A percentile compares a stretch with the other conserved stretches of the same genome.
Conservation (phyloP, 2,329 filamentous ascomycete species). For the Fusarium begoniae region DNA sequence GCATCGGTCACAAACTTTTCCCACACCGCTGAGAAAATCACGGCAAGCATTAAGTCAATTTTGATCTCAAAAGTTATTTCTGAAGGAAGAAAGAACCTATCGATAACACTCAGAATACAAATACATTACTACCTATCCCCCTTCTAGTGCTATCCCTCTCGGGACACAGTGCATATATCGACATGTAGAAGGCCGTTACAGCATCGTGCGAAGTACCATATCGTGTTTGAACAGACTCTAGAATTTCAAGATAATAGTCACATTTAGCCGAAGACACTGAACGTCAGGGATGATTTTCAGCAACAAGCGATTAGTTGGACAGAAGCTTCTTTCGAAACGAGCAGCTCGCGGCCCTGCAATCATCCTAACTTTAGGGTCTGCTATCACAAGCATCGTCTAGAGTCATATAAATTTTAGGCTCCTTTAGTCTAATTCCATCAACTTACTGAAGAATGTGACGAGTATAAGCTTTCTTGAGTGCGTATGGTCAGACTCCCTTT, state of each 20-base stretch:
- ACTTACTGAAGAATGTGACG: rapidly evolving
- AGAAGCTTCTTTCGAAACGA: not conserved
- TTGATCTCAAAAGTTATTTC: rapidly evolving
- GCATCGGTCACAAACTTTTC: not conserved
- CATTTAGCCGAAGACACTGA: not conserved
- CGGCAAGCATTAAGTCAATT: rapidly evolving
- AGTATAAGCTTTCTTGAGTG: not conserved
- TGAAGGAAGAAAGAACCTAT: rapidly evolving
- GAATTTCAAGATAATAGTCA: rapidly evolving
- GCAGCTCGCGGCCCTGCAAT: too few relatives aligned
- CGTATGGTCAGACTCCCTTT: not conserved
- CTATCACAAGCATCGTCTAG: not conserved
- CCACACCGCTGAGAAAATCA: rapidly evolving
- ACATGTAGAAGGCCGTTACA: not conserved
- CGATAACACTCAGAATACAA: not conserved
- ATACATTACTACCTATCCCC: not conserved
- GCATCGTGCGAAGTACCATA: rapidly evolving
- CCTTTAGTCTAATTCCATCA: too few relatives aligned
- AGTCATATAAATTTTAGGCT: not conserved
- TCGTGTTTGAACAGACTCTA: rapidly evolving
- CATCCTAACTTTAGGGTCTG: not conserved
- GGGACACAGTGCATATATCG: not conserved
- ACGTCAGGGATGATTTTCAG: too few relatives aligned
- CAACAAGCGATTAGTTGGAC: rapidly evolving
- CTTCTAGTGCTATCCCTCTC: rapidly evolving